A percentile compares a stretch with the other conserved stretches of the same genome.
These are phyloP conservation scores for Asterophora lycoperdoides DNA, from an alignment of 768 basidiomycete species.

Conservation along the genomic window DNA sequence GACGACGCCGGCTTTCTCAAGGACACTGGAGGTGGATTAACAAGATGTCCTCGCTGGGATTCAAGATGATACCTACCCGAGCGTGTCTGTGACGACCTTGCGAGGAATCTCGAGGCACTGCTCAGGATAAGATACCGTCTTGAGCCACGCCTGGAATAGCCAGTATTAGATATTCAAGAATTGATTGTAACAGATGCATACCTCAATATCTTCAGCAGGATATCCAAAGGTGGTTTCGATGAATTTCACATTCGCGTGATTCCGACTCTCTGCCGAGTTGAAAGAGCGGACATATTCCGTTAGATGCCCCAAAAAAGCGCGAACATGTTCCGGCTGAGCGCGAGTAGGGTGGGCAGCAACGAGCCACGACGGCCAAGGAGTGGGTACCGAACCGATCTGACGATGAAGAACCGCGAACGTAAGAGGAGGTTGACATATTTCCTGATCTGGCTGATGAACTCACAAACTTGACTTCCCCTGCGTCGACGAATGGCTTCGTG, in stretches of 20 bases:
- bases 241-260: slow-evolving; percentile 62
- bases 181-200: slow-evolving; percentile 19
- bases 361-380: slow-evolving; percentile 97
- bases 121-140: slow-evolving; percentile 70
- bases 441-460: slow-evolving; percentile 26
- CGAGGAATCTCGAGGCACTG: slow-evolving; percentile 61
- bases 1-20: slow-evolving; percentile 76
- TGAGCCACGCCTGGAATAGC: slow-evolving; percentile 68
- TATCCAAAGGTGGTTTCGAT: slow-evolving; percentile 81
- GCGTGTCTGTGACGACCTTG: slow-evolving; percentile 64
- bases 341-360: slow-evolving; percentile 82
- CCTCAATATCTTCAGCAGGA: slow-evolving; percentile 75
- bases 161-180: not conserved
- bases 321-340: slow-evolving; percentile 45
- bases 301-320: slow-evolving; percentile 58
- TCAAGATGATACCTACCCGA: slow-evolving; percentile 44
- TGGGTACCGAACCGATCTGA: slow-evolving; percentile 80
- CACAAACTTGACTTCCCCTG: slow-evolving; percentile 80
- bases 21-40: slow-evolving; percentile 40
- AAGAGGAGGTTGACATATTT: not conserved
- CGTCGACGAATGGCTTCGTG: slow-evolving; percentile 68
- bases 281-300: slow-evolving; percentile 66
- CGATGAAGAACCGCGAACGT: too few species aligned
- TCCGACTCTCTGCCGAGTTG: slow-evolving; percentile 52
- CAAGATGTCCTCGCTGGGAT: not conserved